Evolutionary conservation across 2,329 filamentous ascomycete genomes (phyloP).

Genomic region (Trichocomaceae sp.): DNA sequence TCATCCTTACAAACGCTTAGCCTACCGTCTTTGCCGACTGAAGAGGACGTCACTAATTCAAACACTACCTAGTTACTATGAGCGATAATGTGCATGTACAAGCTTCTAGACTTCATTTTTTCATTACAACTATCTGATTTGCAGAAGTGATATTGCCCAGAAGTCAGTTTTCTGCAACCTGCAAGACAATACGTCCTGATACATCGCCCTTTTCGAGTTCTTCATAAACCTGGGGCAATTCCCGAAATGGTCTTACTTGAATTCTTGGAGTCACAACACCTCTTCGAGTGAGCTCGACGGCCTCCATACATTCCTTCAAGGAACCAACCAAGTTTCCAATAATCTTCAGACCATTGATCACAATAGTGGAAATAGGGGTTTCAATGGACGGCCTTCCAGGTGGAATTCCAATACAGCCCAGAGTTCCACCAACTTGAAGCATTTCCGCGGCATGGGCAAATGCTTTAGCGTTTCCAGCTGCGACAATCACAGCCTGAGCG

Average conservation of each 20-base stretch:
- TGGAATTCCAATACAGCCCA: conserved; percentile 42
- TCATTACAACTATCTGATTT: not conserved
- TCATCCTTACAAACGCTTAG: conserved; percentile 18
- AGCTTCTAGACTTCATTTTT: not conserved
- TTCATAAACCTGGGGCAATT: conserved; percentile 38
- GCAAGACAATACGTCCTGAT: conserved; percentile 38
- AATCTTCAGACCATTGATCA: conserved; percentile 41
- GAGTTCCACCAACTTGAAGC: conserved; percentile 38
- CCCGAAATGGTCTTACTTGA: conserved; percentile 36
- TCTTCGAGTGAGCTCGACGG: conserved; percentile 37
- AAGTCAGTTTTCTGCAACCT: conserved; percentile 25
- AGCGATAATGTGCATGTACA: not conserved
- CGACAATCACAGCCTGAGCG: conserved; percentile 39
- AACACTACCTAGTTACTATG: not conserved
- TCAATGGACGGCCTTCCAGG: conserved; percentile 33
- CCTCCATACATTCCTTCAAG: conserved; percentile 42
- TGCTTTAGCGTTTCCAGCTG: conserved; percentile 36
- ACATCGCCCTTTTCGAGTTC: conserved; percentile 42
- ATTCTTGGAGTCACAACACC: conserved; percentile 40
- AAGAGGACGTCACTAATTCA: not conserved
- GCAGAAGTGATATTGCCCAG: not conserved
- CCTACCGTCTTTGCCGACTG: not conserved
- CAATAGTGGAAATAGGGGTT: conserved; percentile 38
- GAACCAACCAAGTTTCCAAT: conserved; percentile 41
- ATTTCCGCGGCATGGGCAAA: conserved; percentile 40